Conservation (phyloP, 371 early-diverging fungal genomes). For the Syncephalastrum monosporum region DNA sequence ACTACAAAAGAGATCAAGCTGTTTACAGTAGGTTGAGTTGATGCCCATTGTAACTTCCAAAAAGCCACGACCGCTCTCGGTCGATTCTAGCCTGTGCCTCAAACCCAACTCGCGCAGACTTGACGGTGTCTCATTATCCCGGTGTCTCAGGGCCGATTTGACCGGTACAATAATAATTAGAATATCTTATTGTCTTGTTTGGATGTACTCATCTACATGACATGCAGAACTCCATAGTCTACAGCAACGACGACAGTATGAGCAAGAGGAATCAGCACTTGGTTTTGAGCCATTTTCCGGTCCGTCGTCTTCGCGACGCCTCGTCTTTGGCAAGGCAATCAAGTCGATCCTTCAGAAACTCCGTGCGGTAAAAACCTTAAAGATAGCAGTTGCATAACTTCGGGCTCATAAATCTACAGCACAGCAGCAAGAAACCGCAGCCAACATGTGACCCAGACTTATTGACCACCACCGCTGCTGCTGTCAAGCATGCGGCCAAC, state of each 20-base stretch:
- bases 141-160: conserved; percentile 8
- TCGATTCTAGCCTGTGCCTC: background rate
- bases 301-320: too few species aligned
- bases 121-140: conserved; percentile 4
- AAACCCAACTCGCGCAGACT: conserved; percentile 15
- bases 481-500: too few species aligned
- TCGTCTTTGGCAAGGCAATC: too few species aligned
- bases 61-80: background rate
- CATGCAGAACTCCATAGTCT: background rate
- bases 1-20: background rate
- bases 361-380: too few species aligned
- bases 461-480: too few species aligned
- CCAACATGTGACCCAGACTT: too few species aligned
- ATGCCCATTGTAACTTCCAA: background rate
- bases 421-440: too few species aligned
- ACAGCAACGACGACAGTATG: background rate
- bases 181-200: background rate
- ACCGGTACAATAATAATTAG: conserved; percentile 1
- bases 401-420: too few species aligned
- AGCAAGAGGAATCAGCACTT: background rate
- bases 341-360: too few species aligned
- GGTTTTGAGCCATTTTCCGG: too few species aligned
- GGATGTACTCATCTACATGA: too few species aligned
- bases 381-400: too few species aligned
- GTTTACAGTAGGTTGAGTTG: background rate